Evolutionary conservation across 208 protist genomes (phyloP), one percentile per base, ranked within the genome.

Genomic region (Ichthyophonus hoferi): DNA sequence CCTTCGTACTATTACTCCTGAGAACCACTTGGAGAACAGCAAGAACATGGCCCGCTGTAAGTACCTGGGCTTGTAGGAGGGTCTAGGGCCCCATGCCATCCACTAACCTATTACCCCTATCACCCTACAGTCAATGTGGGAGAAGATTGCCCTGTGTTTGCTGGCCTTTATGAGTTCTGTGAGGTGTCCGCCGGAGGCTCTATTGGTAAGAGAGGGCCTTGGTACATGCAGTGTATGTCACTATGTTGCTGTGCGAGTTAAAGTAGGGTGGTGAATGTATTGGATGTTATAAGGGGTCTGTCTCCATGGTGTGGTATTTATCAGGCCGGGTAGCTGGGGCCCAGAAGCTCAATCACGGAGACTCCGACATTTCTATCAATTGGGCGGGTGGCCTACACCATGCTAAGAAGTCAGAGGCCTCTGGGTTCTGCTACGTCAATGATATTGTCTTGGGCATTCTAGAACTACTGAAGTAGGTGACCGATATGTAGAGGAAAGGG

Each of bases 361-460:
- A 96, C 35, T 93, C 93, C 2, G 96, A 98, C 78, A 94, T 99
- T 87, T 97, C 98, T 7, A 98, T 99, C 89, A 99, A 99, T 94
- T 99, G 98, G 98, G 94, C 96, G 1, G 99, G 99, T 42, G 99
- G 99, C 12, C 86, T 95, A 1, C 94, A 95, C 90, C 94, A 95
- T 58, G 94, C 94, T 38, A 92, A 93, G 40, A 94, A 94, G 81
- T 86, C 40, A 34, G 92, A 94, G 79, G 94, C 94, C 12, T 91
- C 91, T 0, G 99, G 98, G 0, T 99, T 99, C 91, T 99, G 99
- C 94, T 99, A 99, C 93, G 95, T 99, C 37, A 99, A 99, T 91
- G 99, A 99, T 94, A 99, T 99, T 92, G 99, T 99, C 1, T 93
- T 99, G 12, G 98, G 94, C 38, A 99, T 99, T 78, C 93, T 99